Conservation (phyloP, 1,139 yeast genomes). For the Blastobotrys niveus region DNA sequence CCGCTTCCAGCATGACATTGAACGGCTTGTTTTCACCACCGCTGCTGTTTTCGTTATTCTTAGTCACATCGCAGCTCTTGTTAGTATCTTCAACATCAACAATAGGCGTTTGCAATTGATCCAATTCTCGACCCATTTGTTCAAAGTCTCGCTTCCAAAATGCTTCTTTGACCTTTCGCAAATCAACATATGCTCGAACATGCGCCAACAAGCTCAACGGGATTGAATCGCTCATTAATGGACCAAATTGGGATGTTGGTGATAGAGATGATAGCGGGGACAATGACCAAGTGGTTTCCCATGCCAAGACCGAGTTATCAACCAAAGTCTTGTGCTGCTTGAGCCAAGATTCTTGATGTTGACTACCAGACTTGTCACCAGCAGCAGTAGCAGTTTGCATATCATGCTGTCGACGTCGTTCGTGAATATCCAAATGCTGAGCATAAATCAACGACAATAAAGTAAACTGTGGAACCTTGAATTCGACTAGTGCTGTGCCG, state of each 20-base stretch:
- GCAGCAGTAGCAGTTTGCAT: too few species aligned
- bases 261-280: slow-evolving; percentile 37
- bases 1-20: slow-evolving; percentile 34
- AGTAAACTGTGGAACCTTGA: slow-evolving; percentile 41
- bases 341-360: slow-evolving; percentile 22
- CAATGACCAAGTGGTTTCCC: slow-evolving; percentile 39
- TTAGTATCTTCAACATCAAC: slow-evolving; percentile 21
- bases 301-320: slow-evolving; percentile 32
- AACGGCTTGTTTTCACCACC: slow-evolving; percentile 20
- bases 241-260: slow-evolving; percentile 35
- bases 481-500: slow-evolving; percentile 30
- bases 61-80: too few species aligned
- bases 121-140: slow-evolving; percentile 33
- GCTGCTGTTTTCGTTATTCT: too few species aligned
- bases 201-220: slow-evolving; percentile 38
- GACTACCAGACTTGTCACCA: neutral
- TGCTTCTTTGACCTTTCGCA: slow-evolving; percentile 32
- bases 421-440: slow-evolving; percentile 62
- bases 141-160: slow-evolving; percentile 37
- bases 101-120: slow-evolving; percentile 21
- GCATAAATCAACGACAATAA: slow-evolving; percentile 62
- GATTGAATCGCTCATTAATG: slow-evolving; percentile 38
- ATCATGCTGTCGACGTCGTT: slow-evolving; percentile 14
- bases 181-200: slow-evolving; percentile 33
- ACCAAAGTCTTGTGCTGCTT: slow-evolving; percentile 23